phyloP scores from a whole-genome alignment of 805 yeast genomes.

The Candida golubevii region DNA sequence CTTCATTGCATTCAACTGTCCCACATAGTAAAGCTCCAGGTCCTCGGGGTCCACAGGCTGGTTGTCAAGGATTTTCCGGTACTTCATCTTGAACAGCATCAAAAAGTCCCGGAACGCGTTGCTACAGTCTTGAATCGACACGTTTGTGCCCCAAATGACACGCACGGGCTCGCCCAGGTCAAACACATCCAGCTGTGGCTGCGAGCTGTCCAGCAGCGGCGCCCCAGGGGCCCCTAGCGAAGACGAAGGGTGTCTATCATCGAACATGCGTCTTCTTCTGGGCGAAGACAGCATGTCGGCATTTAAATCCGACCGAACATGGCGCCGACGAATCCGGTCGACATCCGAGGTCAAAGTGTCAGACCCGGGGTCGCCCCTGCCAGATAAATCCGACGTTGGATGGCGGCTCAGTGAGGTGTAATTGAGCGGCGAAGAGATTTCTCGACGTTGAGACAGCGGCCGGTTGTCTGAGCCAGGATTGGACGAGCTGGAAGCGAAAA shows the following conservation, averaged over 20 bases:
- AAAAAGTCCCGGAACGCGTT: conserved; percentile 77
- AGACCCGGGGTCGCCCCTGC: conserved; percentile 36
- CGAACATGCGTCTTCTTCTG: conserved; percentile 53
- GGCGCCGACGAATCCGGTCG: conserved; percentile 43
- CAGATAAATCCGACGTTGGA: conserved; percentile 32
- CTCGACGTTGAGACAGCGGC: conserved; percentile 24
- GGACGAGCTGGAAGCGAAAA: conserved; percentile 47
- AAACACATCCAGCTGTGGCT: conserved; percentile 20
- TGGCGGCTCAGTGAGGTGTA: conserved; percentile 41
- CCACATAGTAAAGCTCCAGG: conserved; percentile 69
- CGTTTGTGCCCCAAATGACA: conserved; percentile 98
- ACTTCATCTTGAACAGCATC: conserved; percentile 75
- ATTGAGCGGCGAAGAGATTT: conserved; percentile 47
- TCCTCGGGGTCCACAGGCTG: conserved; percentile 48
- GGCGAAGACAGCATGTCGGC: conserved; percentile 68
- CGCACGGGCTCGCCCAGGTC: conserved; percentile 65
- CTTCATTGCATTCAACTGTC: conserved; percentile 68
- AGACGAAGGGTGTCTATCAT: conserved; percentile 27
- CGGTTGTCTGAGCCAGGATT: conserved; percentile 34
- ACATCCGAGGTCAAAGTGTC: conserved; percentile 43
- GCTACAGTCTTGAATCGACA: conserved; percentile 83
- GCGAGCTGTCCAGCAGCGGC: conserved; percentile 23
- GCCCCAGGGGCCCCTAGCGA: conserved; percentile 7
- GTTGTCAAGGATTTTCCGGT: conserved; percentile 53
- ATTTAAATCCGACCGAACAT: conserved; percentile 74